phyloP scores from a whole-genome alignment of 495 filamentous ascomycete genomes.

The Hyphodiscus hymeniophilus region DNA sequence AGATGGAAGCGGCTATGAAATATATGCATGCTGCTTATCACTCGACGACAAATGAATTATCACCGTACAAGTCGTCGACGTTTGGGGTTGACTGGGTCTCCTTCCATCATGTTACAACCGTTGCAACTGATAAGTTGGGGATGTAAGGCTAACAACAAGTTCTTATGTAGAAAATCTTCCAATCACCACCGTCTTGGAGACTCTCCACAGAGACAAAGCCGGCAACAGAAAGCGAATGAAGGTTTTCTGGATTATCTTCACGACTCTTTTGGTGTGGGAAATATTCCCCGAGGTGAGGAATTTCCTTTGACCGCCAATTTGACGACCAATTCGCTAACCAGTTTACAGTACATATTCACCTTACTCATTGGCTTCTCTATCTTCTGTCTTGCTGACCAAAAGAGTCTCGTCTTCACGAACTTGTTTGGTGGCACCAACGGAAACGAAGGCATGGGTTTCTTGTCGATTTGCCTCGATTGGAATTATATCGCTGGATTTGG shows the following conservation, averaged over 20 bases:
- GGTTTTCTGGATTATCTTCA: conserved; percentile 34
- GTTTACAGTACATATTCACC: conserved; percentile 47
- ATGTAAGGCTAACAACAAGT: conserved; percentile 42
- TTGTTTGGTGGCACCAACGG: conserved; percentile 47
- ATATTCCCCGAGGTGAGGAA: too few relatives aligned
- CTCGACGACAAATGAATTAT: too few relatives aligned
- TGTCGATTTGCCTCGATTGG: conserved; percentile 46
- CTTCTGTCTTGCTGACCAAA: conserved; percentile 45
- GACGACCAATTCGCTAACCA: neutral
- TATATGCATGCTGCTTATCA: too few relatives aligned
- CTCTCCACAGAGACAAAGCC: conserved; percentile 21
- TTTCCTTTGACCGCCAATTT: neutral
- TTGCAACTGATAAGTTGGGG: too few relatives aligned
- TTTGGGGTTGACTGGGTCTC: too few relatives aligned
- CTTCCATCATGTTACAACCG: too few relatives aligned
- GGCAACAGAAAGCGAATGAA: conserved; percentile 22
- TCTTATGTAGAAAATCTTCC: conserved; percentile 35
- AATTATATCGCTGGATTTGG: conserved; percentile 36
- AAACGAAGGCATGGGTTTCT: conserved; percentile 46
- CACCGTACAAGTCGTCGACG: too few relatives aligned
- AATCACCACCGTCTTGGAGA: conserved; percentile 34
- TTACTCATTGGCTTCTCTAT: conserved; percentile 47
- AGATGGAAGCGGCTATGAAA: too few relatives aligned
- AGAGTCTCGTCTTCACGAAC: conserved; percentile 44
- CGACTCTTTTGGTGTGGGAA: conserved; percentile 37